These are phyloP conservation scores for Kodamaea ohmeri DNA, from an alignment of 1,139 yeast species.

Conservation along the genomic window DNA sequence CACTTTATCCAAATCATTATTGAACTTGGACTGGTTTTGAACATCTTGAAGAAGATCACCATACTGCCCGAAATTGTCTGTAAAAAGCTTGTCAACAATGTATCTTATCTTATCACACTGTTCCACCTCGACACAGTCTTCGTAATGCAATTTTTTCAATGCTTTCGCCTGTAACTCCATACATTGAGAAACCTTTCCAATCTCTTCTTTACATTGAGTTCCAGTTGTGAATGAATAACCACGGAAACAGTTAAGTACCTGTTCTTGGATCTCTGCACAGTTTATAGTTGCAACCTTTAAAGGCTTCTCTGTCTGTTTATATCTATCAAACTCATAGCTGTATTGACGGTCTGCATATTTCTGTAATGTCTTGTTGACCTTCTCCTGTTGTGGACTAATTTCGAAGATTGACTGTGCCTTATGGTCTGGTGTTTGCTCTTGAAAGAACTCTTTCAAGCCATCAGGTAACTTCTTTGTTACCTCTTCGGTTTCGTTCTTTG, in stretches of 20 bases:
- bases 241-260: slow-evolving; percentile 38
- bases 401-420: slow-evolving; percentile 28
- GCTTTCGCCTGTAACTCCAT: slow-evolving; percentile 36
- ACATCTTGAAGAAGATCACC: slow-evolving; percentile 33
- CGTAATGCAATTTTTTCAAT: slow-evolving; percentile 34
- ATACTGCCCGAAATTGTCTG: slow-evolving; percentile 39
- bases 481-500: slow-evolving; percentile 22
- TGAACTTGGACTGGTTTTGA: slow-evolving; percentile 25
- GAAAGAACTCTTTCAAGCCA: slow-evolving; percentile 30
- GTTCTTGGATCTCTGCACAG: slow-evolving; percentile 43
- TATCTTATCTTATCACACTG: slow-evolving; percentile 42
- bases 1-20: slow-evolving; percentile 32
- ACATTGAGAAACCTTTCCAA: slow-evolving; percentile 29
- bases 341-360: slow-evolving; percentile 19
- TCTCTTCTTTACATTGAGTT: slow-evolving; percentile 32
- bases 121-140: slow-evolving; percentile 36
- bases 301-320: slow-evolving; percentile 30
- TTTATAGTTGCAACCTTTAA: slow-evolving; percentile 32
- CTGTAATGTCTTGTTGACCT: slow-evolving; percentile 29
- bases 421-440: slow-evolving; percentile 30
- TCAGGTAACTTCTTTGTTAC: slow-evolving; percentile 34
- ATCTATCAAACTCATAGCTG: slow-evolving; percentile 31
- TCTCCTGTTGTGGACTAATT: slow-evolving; percentile 26
- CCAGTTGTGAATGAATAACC: slow-evolving; percentile 29
- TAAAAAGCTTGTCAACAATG: slow-evolving; percentile 36